Evolutionary conservation across 768 basidiomycete species (phyloP).

Genomic region (Fomitopsis serialis): DNA sequence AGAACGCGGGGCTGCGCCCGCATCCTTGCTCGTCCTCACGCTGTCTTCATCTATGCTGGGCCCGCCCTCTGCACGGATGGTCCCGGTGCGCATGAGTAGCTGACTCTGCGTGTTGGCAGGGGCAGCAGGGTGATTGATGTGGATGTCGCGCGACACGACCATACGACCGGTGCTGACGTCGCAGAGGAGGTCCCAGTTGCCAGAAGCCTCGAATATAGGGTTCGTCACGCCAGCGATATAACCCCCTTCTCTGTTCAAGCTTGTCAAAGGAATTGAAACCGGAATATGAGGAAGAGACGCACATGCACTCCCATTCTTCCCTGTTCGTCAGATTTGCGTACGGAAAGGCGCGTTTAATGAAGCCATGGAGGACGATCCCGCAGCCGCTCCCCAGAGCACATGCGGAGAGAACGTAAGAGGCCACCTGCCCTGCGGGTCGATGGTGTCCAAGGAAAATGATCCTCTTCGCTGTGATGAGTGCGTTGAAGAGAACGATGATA

Average conservation of each 20-base stretch:
- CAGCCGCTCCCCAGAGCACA: constrained; percentile 92
- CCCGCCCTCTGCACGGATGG: constrained; percentile 60
- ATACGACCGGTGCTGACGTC: constrained; percentile 87
- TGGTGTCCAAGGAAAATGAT: constrained; percentile 92
- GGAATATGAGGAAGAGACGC: constrained; percentile 37
- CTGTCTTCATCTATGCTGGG: constrained; percentile 65
- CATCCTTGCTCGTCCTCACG: constrained; percentile 53
- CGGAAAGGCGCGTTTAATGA: constrained; percentile 89
- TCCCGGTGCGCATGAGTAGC: constrained; percentile 49
- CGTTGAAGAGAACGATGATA: constrained; percentile 93
- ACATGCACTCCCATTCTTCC: constrained; percentile 90
- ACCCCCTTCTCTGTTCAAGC: constrained; percentile 52
- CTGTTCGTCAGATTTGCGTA: constrained; percentile 87
- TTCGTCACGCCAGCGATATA: constrained; percentile 98
- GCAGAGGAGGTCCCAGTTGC: constrained; percentile 90
- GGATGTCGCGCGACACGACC: constrained; percentile 83
- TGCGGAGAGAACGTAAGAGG: constrained; percentile 87
- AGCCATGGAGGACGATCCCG: constrained; percentile 76
- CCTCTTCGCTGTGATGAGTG: constrained; percentile 91
- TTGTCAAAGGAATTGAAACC: background rate
- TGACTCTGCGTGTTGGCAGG: constrained; percentile 27
- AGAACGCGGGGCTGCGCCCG: constrained; percentile 35
- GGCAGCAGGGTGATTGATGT: constrained; percentile 37
- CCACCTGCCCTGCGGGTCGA: constrained; percentile 85
- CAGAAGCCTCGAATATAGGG: constrained; percentile 86